Evolutionary conservation across 306 rosid species (phyloP).

Genomic region (Malus asiatica): DNA sequence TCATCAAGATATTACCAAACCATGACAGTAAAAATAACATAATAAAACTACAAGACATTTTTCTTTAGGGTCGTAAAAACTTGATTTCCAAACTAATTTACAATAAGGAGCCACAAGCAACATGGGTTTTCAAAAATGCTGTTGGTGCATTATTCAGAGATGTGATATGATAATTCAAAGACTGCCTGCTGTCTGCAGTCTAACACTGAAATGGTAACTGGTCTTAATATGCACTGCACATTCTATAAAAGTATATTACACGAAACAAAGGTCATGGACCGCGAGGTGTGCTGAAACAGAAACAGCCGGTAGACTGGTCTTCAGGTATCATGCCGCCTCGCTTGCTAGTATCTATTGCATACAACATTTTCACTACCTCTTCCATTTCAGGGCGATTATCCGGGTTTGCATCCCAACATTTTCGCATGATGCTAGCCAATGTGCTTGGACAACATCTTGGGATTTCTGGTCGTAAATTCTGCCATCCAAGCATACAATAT

Average conservation of each 20-base stretch:
- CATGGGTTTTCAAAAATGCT: not conserved
- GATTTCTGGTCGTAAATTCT: conserved; percentile 76
- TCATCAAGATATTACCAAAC: no score
- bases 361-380: conserved; percentile 66
- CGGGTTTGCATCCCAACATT: conserved; percentile 79
- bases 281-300: conserved; percentile 50
- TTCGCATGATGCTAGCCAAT: conserved; percentile 48
- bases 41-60: not conserved
- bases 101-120: not conserved
- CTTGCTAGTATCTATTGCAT: conserved; percentile 72
- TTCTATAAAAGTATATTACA: not conserved
- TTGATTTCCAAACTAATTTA: not conserved
- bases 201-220: not conserved
- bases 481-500: conserved; percentile 8
- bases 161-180: not conserved
- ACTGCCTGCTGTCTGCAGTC: not conserved
- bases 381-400: conserved; percentile 69
- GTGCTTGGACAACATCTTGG: conserved; percentile 74
- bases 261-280: conserved; percentile 43
- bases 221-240: not conserved
- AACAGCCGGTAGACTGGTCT: conserved; percentile 51
- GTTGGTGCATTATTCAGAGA: not conserved
- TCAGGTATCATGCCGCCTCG: conserved; percentile 92
- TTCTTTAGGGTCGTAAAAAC: not conserved
- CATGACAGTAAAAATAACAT: no score